A percentile compares a stretch with the other conserved stretches of the same genome.
These are phyloP conservation scores for Neopestalotiopsis clavispora DNA, from an alignment of 2,329 filamentous ascomycete genomes.

Conservation along the genomic window DNA sequence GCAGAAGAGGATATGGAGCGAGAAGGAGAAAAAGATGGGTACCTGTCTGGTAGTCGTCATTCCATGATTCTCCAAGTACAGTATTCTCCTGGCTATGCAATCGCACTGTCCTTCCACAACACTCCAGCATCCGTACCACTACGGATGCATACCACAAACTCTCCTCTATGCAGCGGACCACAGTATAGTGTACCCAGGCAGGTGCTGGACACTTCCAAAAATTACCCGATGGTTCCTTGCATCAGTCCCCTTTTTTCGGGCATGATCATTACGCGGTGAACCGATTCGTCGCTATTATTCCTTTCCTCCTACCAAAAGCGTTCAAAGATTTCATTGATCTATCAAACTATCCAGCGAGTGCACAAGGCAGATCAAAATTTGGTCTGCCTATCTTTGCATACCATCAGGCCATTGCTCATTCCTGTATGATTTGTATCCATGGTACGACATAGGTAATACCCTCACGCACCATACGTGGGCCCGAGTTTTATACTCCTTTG, in stretches of 20 bases:
- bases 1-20: neutral
- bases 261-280: conserved; percentile 11
- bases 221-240: conserved; percentile 10
- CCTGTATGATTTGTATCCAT: neutral
- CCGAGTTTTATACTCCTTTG: neutral
- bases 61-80: neutral
- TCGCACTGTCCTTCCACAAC: neutral
- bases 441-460: neutral
- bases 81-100: neutral
- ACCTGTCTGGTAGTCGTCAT: conserved; percentile 6
- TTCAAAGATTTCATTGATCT: neutral
- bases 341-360: neutral
- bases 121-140: neutral
- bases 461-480: neutral
- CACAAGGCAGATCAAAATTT: neutral
- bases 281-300: conserved; percentile 1
- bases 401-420: neutral
- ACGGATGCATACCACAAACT: neutral
- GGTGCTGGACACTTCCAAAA: neutral
- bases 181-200: neutral
- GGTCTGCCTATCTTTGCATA: neutral
- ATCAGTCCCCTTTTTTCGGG: conserved; percentile 3
- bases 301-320: neutral
- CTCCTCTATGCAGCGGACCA: neutral
- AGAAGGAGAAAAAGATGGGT: conserved; percentile 3